Percentiles rank a stretch among this genome's conserved stretches.
Evolutionary conservation across 2,329 filamentous ascomycete species (phyloP).

Genomic region (Fusarium begoniae): DNA sequence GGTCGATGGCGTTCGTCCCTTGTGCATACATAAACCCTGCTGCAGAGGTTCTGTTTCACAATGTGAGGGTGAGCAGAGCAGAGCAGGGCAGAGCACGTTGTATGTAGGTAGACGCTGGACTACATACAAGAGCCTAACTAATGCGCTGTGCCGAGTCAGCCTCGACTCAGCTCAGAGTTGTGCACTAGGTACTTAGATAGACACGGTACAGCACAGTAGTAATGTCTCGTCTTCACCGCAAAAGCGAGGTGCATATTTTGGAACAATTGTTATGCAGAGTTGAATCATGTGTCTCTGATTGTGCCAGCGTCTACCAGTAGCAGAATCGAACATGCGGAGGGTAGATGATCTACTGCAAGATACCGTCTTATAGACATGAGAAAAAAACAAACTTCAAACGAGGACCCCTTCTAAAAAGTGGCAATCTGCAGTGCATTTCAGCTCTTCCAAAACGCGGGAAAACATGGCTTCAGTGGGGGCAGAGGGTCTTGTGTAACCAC

Average conservation of each 20-base stretch:
- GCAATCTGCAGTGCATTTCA: slow-evolving; percentile 15
- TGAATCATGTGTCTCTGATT: slow-evolving; percentile 23
- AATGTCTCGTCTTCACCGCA: slow-evolving; percentile 37
- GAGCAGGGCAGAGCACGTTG: neutral
- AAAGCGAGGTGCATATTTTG: slow-evolving; percentile 22
- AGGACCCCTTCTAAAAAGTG: neutral
- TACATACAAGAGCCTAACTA: neutral
- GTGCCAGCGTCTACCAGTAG: neutral
- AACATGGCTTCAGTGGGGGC: slow-evolving; percentile 7
- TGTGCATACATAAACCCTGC: slow-evolving; percentile 13
- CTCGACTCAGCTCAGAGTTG: slow-evolving; percentile 17
- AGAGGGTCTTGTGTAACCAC: slow-evolving; percentile 26
- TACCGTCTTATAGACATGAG: slow-evolving; percentile 12
- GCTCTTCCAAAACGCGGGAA: slow-evolving; percentile 7
- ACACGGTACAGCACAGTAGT: neutral
- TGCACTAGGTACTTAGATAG: neutral
- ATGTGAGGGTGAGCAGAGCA: slow-evolving; percentile 1
- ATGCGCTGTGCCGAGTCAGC: slow-evolving; percentile 17
- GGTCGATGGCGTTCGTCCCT: slow-evolving; percentile 37
- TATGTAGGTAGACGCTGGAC: neutral
- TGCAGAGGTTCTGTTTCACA: slow-evolving; percentile 26
- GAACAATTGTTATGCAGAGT: slow-evolving; percentile 17
- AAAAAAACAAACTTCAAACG: neutral
- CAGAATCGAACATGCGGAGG: neutral
- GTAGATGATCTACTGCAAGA: slow-evolving; percentile 20